Evolutionary conservation across 1,139 yeast species (phyloP).

Genomic region (Candida anutae): DNA sequence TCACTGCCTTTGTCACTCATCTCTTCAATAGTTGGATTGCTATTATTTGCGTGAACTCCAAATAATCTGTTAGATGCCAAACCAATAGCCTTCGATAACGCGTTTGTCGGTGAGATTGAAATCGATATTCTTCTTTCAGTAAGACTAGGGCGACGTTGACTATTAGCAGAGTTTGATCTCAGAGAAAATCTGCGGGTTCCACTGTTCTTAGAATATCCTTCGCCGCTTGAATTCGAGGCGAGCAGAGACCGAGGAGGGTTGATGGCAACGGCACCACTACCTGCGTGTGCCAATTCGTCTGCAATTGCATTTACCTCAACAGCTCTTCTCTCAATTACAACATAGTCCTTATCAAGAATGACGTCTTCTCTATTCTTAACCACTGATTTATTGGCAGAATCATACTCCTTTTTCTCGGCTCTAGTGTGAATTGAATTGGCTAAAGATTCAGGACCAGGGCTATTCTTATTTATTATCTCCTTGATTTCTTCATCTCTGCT

Average conservation of each 20-base stretch:
- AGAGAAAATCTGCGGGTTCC: conserved; percentile 23
- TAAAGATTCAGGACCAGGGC: conserved; percentile 33
- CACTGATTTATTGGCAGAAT: background rate
- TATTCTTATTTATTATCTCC: conserved; percentile 32
- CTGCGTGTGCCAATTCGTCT: conserved; percentile 74
- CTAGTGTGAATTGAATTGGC: conserved; percentile 17
- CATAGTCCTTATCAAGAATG: conserved; percentile 72
- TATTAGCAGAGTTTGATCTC: conserved; percentile 22
- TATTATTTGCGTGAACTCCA: conserved; percentile 30
- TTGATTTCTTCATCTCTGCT: conserved; percentile 39
- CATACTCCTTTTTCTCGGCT: background rate
- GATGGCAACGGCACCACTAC: conserved; percentile 48
- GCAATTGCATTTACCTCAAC: conserved; percentile 95
- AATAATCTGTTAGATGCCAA: conserved; percentile 84
- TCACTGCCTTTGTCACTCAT: too few species aligned
- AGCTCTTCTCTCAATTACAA: conserved; percentile 87
- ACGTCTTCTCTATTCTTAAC: conserved; percentile 30
- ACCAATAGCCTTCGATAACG: conserved; percentile 79
- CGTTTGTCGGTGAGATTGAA: conserved; percentile 80
- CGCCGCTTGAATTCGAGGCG: conserved; percentile 9
- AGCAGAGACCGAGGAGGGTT: conserved; percentile 14
- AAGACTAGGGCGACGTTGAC: conserved; percentile 41
- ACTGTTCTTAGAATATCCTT: conserved; percentile 3
- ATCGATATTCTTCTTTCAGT: conserved; percentile 58
- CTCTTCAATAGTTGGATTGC: conserved; percentile 11